These are phyloP conservation scores for Ophiosphaerella korrae DNA, from an alignment of 2,329 filamentous ascomycete species.

Conservation along the genomic window DNA sequence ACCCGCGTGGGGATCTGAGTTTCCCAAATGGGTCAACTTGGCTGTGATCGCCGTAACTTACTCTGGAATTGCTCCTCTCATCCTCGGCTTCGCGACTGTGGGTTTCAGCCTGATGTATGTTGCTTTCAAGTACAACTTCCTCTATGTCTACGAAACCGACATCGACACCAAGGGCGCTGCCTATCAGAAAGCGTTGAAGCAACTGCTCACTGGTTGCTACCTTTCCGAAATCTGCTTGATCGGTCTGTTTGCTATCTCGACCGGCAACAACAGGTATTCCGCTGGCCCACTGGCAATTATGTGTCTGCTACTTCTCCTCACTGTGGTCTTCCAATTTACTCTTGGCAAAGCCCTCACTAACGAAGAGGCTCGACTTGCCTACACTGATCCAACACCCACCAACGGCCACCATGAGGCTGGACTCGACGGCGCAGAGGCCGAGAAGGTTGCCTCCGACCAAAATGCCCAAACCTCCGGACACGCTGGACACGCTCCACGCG, in stretches of 20 bases:
- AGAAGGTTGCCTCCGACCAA: slow-evolving; percentile 16
- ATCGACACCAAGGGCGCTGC: slow-evolving; percentile 55
- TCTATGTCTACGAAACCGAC: slow-evolving; percentile 54
- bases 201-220: slow-evolving; percentile 55
- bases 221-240: slow-evolving; percentile 56
- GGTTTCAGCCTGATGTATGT: slow-evolving; percentile 54
- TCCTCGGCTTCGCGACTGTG: slow-evolving; percentile 53
- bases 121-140: slow-evolving; percentile 56
- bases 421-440: slow-evolving; percentile 11
- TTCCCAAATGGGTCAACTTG: slow-evolving; percentile 55
- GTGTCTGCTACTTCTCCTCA: slow-evolving; percentile 48
- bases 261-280: slow-evolving; percentile 41
- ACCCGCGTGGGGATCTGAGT: slow-evolving; percentile 53
- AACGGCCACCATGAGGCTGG: slow-evolving; percentile 31
- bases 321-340: slow-evolving; percentile 49
- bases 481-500: slow-evolving; percentile 22
- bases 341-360: slow-evolving; percentile 40
- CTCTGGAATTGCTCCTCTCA: slow-evolving; percentile 55
- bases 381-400: slow-evolving; percentile 27
- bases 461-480: slow-evolving; percentile 13
- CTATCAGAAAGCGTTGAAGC: slow-evolving; percentile 54
- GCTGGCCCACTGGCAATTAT: slow-evolving; percentile 51
- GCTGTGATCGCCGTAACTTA: slow-evolving; percentile 53
- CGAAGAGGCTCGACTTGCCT: slow-evolving; percentile 37
- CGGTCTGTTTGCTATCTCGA: slow-evolving; percentile 52